Evolutionary conservation across 768 basidiomycete genomes (phyloP).

Genomic region (Rhizopogon sp.): DNA sequence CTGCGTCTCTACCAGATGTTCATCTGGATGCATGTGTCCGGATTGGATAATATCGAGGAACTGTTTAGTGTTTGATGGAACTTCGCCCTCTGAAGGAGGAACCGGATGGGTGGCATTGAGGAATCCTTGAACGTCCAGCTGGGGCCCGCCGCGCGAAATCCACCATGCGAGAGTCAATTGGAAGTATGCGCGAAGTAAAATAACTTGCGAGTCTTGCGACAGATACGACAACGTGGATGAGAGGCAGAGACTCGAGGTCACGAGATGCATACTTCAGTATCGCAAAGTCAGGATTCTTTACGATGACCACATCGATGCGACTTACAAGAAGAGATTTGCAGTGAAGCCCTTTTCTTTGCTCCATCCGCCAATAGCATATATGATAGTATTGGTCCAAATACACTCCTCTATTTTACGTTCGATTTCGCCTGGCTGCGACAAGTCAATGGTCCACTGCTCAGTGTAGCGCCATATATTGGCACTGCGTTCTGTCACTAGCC

Average conservation of each 20-base stretch:
- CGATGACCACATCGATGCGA: background rate
- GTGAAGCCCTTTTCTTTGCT: slow-evolving; percentile 43
- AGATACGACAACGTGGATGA: slow-evolving; percentile 16
- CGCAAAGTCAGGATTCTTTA: background rate
- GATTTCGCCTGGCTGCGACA: slow-evolving; percentile 30
- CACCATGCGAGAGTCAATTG: slow-evolving; percentile 17
- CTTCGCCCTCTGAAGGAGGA: background rate
- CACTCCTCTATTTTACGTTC: slow-evolving; percentile 62
- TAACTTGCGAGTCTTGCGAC: slow-evolving; percentile 12
- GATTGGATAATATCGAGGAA: slow-evolving; percentile 38
- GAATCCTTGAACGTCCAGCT: slow-evolving; percentile 26
- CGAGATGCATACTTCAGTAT: slow-evolving; percentile 20
- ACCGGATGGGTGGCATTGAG: slow-evolving; percentile 15
- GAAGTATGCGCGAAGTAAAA: slow-evolving; percentile 27
- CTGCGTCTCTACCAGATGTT: slow-evolving; percentile 30
- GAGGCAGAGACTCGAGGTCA: slow-evolving; percentile 28
- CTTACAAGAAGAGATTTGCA: slow-evolving; percentile 48
- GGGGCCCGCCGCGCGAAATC: slow-evolving; percentile 19
- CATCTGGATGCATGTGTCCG: slow-evolving; percentile 28
- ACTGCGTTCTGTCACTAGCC: background rate
- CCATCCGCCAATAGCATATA: slow-evolving; percentile 56
- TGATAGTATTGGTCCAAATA: slow-evolving; percentile 46
- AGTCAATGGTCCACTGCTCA: slow-evolving; percentile 39
- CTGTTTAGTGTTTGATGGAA: slow-evolving; percentile 27
- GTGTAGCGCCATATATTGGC: slow-evolving; percentile 16